Evolutionary conservation across 2,329 filamentous ascomycete genomes (phyloP).

Genomic region (Neonectria hederae): DNA sequence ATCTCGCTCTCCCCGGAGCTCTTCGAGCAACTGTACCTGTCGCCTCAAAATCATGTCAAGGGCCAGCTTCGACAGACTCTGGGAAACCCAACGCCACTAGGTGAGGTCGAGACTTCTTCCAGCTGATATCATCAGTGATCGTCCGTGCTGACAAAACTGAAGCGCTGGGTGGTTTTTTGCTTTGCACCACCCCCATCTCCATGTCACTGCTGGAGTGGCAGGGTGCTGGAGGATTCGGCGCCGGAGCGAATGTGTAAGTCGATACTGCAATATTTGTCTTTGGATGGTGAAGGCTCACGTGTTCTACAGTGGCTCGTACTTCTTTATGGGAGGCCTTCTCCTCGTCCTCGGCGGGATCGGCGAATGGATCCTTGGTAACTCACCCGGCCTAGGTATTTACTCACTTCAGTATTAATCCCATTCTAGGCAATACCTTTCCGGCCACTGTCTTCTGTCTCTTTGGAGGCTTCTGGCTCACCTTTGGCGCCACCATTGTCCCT

Average conservation of each 20-base stretch:
- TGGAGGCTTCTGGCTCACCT: conserved; percentile 61
- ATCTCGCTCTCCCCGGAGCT: conserved; percentile 60
- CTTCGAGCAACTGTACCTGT: conserved; percentile 64
- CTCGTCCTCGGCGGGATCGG: conserved; percentile 58
- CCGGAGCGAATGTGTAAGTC: conserved; percentile 44
- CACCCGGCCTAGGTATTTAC: neutral
- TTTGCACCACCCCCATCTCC: conserved; percentile 44
- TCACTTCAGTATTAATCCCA: neutral
- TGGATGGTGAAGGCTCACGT: neutral
- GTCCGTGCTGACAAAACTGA: neutral
- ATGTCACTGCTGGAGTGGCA: conserved; percentile 45
- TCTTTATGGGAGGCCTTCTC: conserved; percentile 57
- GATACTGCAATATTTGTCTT: neutral
- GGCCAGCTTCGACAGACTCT: conserved; percentile 60
- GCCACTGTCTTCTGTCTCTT: conserved; percentile 61
- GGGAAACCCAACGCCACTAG: conserved; percentile 61
- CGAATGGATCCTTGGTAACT: conserved; percentile 58
- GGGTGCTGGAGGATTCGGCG: conserved; percentile 44
- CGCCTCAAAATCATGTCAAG: conserved; percentile 55
- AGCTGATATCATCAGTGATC: neutral
- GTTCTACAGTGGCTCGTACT: conserved; percentile 46
- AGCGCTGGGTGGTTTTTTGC: conserved; percentile 45
- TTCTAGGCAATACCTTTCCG: conserved; percentile 60
- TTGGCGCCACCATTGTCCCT: conserved; percentile 60
- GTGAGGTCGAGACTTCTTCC: conserved; percentile 11